Evolutionary conservation across 140 eudicot species (phyloP).

Genomic region (Erigeron philadelphicus): DNA sequence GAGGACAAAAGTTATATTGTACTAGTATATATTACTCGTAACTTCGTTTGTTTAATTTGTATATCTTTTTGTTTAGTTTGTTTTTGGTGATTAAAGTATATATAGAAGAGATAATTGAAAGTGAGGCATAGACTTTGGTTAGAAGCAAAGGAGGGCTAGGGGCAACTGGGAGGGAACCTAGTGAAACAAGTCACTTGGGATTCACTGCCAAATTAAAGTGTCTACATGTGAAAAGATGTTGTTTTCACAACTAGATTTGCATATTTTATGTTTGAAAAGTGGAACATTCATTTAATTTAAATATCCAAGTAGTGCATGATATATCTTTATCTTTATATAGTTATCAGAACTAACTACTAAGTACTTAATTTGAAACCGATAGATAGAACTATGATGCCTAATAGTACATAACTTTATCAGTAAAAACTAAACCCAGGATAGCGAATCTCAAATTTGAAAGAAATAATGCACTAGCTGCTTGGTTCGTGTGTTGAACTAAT

Average conservation of each 20-base stretch:
- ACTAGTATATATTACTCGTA: too few species aligned
- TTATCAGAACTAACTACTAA: too few species aligned
- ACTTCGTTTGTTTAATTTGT: conserved; percentile 11
- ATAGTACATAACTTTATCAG: too few species aligned
- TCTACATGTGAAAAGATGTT: conserved; percentile 27
- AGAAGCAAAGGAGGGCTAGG: conserved; percentile 32
- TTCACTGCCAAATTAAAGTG: conserved; percentile 31
- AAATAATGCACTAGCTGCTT: too few species aligned
- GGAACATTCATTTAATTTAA: background rate
- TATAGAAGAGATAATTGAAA: conserved; percentile 4
- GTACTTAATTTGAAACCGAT: too few species aligned
- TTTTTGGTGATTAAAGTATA: background rate
- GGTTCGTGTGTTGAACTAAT: too few species aligned
- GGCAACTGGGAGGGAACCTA: conserved; percentile 33
- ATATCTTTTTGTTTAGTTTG: background rate
- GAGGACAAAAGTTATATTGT: too few species aligned
- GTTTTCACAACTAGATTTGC: background rate
- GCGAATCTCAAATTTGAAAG: too few species aligned
- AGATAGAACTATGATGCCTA: too few species aligned
- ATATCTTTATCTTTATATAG: too few species aligned
- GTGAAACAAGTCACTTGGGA: conserved; percentile 39
- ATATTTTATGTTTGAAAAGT: conserved; percentile 17
- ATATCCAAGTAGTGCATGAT: too few species aligned
- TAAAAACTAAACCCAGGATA: too few species aligned
- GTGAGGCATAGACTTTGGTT: conserved; percentile 32